These are phyloP conservation scores for Lepidium didymum DNA, from an alignment of 345 rosid genomes.

Conservation along the genomic window DNA sequence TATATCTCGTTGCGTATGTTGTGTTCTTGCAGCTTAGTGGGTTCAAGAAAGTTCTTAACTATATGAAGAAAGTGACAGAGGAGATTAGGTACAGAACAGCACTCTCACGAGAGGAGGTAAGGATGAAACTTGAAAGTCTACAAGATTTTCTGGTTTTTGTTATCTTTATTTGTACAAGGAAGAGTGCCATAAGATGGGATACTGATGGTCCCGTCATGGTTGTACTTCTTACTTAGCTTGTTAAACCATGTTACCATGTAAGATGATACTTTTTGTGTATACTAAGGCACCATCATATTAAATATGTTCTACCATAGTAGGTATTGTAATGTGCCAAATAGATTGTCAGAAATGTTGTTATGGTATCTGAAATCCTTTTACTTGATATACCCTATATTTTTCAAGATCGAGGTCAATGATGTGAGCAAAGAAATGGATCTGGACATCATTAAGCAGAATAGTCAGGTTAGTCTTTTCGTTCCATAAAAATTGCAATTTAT, in stretches of 20 bases:
- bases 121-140: neutral
- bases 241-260: conserved; percentile 8
- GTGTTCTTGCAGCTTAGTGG: conserved; percentile 78
- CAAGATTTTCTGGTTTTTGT: neutral
- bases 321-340: neutral
- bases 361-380: conserved; percentile 2
- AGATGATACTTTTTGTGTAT: neutral
- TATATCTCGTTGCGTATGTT: neutral
- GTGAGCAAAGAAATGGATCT: conserved; percentile 99
- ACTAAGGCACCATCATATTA: neutral
- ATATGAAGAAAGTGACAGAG: conserved; percentile 82
- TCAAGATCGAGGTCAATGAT: conserved; percentile 89
- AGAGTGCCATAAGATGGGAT: neutral
- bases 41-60: conserved; percentile 90
- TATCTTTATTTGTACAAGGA: neutral
- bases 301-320: neutral
- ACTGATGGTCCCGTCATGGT: conserved; percentile 1
- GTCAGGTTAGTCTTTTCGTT: conserved; percentile 56
- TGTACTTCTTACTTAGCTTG: neutral
- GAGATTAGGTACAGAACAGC: conserved; percentile 69
- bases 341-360: neutral
- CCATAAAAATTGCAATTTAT: conserved; percentile 1
- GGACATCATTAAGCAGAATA: conserved; percentile 92
- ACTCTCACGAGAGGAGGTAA: conserved; percentile 96
- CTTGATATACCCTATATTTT: neutral